These are phyloP conservation scores for Colletotrichum sp. DNA, from an alignment of 2,329 filamentous ascomycete genomes.

Conservation along the genomic window DNA sequence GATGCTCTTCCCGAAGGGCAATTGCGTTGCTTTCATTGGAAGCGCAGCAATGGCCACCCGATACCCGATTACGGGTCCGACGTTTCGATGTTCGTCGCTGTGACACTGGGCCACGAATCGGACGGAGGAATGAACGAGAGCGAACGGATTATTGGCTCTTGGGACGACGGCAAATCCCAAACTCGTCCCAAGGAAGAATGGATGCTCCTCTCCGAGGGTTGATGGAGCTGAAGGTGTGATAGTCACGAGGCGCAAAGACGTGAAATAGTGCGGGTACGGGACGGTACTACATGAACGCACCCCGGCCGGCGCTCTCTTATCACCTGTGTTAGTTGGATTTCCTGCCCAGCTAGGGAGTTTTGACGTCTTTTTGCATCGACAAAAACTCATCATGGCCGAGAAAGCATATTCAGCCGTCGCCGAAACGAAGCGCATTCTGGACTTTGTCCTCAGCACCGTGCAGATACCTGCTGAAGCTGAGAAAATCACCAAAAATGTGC, in stretches of 20 bases:
- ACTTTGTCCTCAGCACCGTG: constrained; percentile 31
- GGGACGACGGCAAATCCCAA: background rate
- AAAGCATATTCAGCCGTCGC: constrained; percentile 28
- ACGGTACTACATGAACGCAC: background rate
- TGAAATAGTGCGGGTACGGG: background rate
- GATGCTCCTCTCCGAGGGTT: background rate
- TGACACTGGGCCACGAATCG: background rate
- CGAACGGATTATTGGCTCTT: background rate
- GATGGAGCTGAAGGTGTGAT: background rate
- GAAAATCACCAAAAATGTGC: constrained; percentile 27
- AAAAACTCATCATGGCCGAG: background rate
- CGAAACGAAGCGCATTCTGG: constrained; percentile 28
- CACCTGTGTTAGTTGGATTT: background rate
- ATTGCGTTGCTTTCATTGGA: background rate
- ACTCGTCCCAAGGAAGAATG: background rate
- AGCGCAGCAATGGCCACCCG: background rate
- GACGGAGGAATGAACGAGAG: background rate
- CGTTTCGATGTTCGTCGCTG: background rate
- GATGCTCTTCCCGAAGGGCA: background rate
- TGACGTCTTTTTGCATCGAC: background rate
- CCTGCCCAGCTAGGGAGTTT: background rate
- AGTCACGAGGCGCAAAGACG: background rate
- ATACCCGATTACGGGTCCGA: constrained; percentile 10
- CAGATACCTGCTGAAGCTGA: constrained; percentile 32
- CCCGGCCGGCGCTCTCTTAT: background rate